Percentiles rank a stretch among this genome's conserved stretches.
These are phyloP conservation scores for Alternaria metachromatica DNA, from an alignment of 2,329 filamentous ascomycete genomes.

Conservation along the genomic window DNA sequence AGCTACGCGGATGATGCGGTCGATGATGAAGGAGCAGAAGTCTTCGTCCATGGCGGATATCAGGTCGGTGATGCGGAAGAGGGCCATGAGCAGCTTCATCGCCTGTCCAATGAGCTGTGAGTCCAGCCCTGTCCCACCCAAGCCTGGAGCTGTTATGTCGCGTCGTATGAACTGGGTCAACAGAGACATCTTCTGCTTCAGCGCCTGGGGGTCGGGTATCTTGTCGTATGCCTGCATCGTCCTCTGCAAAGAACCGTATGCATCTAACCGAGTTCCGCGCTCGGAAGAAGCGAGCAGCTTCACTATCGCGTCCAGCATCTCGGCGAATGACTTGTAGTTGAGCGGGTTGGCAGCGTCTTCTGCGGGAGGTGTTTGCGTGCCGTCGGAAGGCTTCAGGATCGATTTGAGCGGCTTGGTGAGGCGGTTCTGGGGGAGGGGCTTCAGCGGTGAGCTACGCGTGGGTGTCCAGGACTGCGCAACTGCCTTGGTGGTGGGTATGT, in stretches of 20 bases:
- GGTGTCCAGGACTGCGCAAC: conserved; percentile 38
- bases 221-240: conserved; percentile 83
- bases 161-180: conserved; percentile 84
- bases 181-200: conserved; percentile 74
- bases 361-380: conserved; percentile 41
- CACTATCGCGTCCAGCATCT: conserved; percentile 84
- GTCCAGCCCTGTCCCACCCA: conserved; percentile 64
- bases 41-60: conserved; percentile 75
- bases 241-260: conserved; percentile 80
- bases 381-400: conserved; percentile 77
- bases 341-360: conserved; percentile 52
- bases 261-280: conserved; percentile 77
- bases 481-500: conserved; percentile 58
- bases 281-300: conserved; percentile 80
- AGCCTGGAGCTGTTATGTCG: conserved; percentile 71
- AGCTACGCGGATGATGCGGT: conserved; percentile 78
- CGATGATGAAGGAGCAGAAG: conserved; percentile 79
- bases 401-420: conserved; percentile 68
- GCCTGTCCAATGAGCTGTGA: conserved; percentile 77
- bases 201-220: conserved; percentile 61
- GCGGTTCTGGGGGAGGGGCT: conserved; percentile 57
- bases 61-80: conserved; percentile 77
- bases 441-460: conserved; percentile 52
- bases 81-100: conserved; percentile 75
- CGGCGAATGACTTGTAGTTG: conserved; percentile 67